Conservation (phyloP, 108 stramenopile species). For the Fistulifera solaris region DNA sequence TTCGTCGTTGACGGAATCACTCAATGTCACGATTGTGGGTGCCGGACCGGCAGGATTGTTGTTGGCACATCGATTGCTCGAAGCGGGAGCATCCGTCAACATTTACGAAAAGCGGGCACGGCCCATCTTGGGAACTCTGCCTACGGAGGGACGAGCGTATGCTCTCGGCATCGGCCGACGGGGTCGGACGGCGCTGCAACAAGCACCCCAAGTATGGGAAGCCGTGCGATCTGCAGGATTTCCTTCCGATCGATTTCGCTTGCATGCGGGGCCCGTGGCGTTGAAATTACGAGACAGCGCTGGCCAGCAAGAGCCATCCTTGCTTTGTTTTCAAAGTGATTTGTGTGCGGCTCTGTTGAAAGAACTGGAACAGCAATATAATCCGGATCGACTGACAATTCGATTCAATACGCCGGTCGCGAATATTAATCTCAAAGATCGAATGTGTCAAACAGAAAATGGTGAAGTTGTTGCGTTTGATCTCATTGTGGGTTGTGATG, state of each 20-base stretch:
- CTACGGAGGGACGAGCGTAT: slow-evolving; percentile 42
- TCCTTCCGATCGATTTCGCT: slow-evolving; percentile 55
- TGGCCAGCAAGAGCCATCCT: slow-evolving; percentile 36
- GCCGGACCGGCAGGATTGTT: slow-evolving; percentile 64
- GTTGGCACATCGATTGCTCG: slow-evolving; percentile 43
- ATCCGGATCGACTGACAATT: not conserved
- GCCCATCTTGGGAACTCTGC: slow-evolving; percentile 17
- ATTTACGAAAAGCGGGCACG: slow-evolving; percentile 57
- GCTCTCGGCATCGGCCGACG: slow-evolving; percentile 59
- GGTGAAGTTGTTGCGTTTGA: slow-evolving; percentile 24
- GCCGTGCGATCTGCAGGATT: slow-evolving; percentile 40
- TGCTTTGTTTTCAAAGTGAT: slow-evolving; percentile 70
- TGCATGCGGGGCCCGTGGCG: slow-evolving; percentile 32
- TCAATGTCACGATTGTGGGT: slow-evolving; percentile 17
- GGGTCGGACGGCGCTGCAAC: slow-evolving; percentile 48
- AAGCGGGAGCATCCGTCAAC: slow-evolving; percentile 22
- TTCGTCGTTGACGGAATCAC: too few relatives aligned
- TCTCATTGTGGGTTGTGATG: slow-evolving; percentile 63
- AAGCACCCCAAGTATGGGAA: slow-evolving; percentile 46
- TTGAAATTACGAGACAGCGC: slow-evolving; percentile 36
- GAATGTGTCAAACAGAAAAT: slow-evolving; percentile 10
- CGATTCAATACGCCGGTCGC: too few relatives aligned
- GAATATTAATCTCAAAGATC: slow-evolving; percentile 4
- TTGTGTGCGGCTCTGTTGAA: slow-evolving; percentile 51
- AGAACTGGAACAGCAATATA: slow-evolving; percentile 37